phyloP scores from a whole-genome alignment of 768 basidiomycete species.

The Kwoniella botswanensis region DNA sequence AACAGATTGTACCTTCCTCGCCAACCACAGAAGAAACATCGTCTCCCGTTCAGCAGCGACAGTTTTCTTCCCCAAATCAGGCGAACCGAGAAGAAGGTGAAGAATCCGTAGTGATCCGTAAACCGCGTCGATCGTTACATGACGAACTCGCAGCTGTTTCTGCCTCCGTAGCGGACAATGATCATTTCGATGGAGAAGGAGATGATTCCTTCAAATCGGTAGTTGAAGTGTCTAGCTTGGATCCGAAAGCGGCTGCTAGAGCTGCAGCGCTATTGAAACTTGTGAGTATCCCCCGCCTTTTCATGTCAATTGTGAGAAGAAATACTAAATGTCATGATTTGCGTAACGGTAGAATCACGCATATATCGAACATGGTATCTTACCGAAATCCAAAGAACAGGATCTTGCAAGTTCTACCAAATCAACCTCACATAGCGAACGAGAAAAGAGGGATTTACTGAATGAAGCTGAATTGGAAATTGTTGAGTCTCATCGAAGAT shows the following conservation, averaged over 20 bases:
- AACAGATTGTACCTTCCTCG: conserved; percentile 18
- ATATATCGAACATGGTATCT: conserved; percentile 71
- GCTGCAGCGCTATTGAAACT: conserved; percentile 92
- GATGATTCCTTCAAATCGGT: conserved; percentile 61
- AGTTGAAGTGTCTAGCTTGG: conserved; percentile 81
- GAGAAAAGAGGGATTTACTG: conserved; percentile 64
- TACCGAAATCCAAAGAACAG: conserved; percentile 24
- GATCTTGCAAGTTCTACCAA: not conserved
- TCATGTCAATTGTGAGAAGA: no score
- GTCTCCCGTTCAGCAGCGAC: not conserved
- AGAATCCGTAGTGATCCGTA: conserved; percentile 14
- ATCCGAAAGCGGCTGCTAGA: conserved; percentile 83
- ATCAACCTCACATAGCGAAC: conserved; percentile 8
- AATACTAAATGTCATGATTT: not conserved
- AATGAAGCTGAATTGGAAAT: conserved; percentile 67
- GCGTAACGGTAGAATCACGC: conserved; percentile 73
- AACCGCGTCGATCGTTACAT: conserved; percentile 18
- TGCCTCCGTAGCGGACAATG: conserved; percentile 1
- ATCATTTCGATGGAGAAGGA: conserved; percentile 27
- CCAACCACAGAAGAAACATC: not conserved
- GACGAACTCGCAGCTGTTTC: conserved; percentile 17
- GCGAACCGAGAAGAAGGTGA: conserved; percentile 3
- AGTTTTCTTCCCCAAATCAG: not conserved
- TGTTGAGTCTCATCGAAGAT: conserved; percentile 33
- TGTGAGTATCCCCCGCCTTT: conserved; percentile 61